Base-by-base conservation (phyloP, 164 flowering plant species). In the Paratinospora sagittata region DNA sequence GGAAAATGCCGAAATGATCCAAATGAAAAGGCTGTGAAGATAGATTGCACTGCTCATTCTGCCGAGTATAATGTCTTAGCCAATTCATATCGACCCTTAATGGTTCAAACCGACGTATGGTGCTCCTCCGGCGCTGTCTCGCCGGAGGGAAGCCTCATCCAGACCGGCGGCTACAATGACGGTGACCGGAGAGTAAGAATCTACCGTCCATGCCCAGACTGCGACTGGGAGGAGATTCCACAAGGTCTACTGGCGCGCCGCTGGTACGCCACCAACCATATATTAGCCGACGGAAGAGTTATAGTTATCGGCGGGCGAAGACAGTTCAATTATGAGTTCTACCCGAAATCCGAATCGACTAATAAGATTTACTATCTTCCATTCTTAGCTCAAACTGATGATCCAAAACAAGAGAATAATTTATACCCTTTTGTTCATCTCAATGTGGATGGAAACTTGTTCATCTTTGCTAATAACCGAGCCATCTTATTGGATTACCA, bases 1-100 rank as follows among this genome's bases (percentile, higher is more conserved):
- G 84, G 87, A 2, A 68, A 79, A 13, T 88, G 97, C 75, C 85
- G 89, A 14, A 52, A 70, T 0, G 84, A 88, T 73, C 76, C 84
- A 0, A 67, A 49, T 12, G 92, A 87, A 60, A 16, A 27, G 1
- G 87, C 64, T 11, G 23, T 72, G 30, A 67, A 61, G 27, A 3
- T 17, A 24, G 94, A 92, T 74, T 92, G 97, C 85, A 81, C 92
- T 1, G 98, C 98, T 12, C 96, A 92, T 74, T 92, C 98, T 0
- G 85, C 71, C 27, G 94, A 89, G 76, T 90, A 85, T 68, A 77
- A 89, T 66, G 89, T 86, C 13, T 14, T 70, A 27, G 10, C 79
- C 69, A 87, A 90, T 72, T 23, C 85, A 0, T 16, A 87, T 21
- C 81, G 93, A 2, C 82, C 97, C 0, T 86, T 91, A 4, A 82